Base-by-base conservation (phyloP, 345 rosid genomes). In the Euphorbia lathyris region DNA sequence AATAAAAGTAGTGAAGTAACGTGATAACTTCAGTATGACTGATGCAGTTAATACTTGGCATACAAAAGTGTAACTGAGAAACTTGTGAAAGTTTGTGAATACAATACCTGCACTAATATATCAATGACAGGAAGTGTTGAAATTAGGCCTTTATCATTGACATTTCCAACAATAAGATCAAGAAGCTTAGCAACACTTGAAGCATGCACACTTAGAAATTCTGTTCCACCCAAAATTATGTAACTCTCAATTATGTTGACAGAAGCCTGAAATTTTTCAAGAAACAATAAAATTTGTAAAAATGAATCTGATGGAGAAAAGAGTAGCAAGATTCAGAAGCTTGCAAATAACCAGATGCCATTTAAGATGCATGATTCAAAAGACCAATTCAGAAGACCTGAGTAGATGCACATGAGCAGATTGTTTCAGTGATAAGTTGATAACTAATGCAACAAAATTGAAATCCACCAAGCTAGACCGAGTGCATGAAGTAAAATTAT, bases 91-190 rank as follows among this genome's bases (percentile, higher is more conserved):
- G 64, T 45, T 29, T 16, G 56, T 8, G 4, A 72, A 48, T 38
- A 16, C n/a, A 52, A 30, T 80, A 90, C 99, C 99, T 95, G 97
- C 73, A 95, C 79, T 67, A 92, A 85, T 72, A 89, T 75, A 82
- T 92, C 98, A 72, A 95, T 81, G 76, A 92, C 90, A 53, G 99
- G 99, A 77, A 92, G 88, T 68, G 82, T 77, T 65, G 97, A 79
- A 71, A 84, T 87, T 72, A 95, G 81, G 58, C 99, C 99, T 73
- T 76, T 81, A 73, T 95, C 91, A 62, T 90, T 92, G 61, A 95
- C 98, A 85, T 90, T 95, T 80, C 92, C 99, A 55, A 95, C 90
- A 69, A 95, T 83, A 70, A 92, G 80, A 83, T 95, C 97, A 72
- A 95, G 92, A 79, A 95, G 87, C 76, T 86, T 92, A 65, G 98